These are phyloP conservation scores for Chloromonas sp. DNA, from an alignment of 163 green algal species.

Conservation along the genomic window DNA sequence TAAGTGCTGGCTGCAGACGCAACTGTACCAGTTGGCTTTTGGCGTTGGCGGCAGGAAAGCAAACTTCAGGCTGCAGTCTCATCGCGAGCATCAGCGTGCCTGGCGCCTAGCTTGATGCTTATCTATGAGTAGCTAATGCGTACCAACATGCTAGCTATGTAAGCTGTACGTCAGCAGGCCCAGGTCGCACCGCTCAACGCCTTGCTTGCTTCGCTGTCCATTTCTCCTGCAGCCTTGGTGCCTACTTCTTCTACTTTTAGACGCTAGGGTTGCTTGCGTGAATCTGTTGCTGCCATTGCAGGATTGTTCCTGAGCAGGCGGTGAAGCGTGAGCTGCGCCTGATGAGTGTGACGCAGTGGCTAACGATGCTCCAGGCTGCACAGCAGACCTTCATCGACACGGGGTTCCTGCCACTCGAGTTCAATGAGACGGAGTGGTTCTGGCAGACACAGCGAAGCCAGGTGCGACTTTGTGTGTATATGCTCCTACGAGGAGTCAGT, in stretches of 20 bases:
- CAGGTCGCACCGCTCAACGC: no score
- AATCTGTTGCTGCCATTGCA: no score
- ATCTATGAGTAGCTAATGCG: background rate
- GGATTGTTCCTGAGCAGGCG: conserved; percentile 50
- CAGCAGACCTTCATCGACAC: conserved; percentile 13
- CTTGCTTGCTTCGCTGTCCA: no score
- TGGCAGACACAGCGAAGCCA: conserved; percentile 37
- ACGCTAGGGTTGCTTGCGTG: no score
- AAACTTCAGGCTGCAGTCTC: background rate
- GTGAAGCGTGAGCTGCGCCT: conserved; percentile 37
- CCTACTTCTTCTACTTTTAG: no score
- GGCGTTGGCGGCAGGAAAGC: background rate
- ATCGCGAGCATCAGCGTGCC: background rate
- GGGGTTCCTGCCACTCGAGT: conserved; percentile 22
- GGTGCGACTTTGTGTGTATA: conserved; percentile 10
- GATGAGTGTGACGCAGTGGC: conserved; percentile 15
- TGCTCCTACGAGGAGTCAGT: no score
- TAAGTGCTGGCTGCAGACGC: conserved; percentile 39
- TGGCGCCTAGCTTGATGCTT: background rate
- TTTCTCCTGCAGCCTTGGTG: no score
- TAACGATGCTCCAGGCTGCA: conserved; percentile 21
- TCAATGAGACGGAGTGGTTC: conserved; percentile 45
- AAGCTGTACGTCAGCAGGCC: no score
- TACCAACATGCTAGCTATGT: no score
- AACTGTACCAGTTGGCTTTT: background rate